Conservation (phyloP, 106 monocot species). For the Acorus calamus region DNA sequence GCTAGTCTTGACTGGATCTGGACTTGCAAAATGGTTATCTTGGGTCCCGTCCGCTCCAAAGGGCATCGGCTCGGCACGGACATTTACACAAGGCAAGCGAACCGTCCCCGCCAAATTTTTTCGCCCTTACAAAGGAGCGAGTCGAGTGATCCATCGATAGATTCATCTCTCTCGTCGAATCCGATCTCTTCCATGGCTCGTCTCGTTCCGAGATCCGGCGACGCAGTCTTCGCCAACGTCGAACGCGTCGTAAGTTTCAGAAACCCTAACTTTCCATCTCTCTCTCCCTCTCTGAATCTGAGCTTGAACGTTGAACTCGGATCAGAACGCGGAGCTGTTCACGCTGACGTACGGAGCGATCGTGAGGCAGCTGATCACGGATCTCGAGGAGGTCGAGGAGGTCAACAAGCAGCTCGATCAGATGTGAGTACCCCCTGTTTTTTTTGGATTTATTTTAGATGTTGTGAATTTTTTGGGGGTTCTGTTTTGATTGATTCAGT, state of each 20-base stretch:
- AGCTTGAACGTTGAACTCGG: neutral
- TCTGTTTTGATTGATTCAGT: neutral
- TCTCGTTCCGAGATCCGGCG: constrained; percentile 59
- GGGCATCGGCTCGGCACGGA: too few species aligned
- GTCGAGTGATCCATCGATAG: too few species aligned
- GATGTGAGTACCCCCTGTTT: constrained; percentile 35
- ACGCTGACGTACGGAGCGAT: constrained; percentile 96
- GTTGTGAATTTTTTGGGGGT: too few species aligned
- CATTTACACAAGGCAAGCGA: too few species aligned
- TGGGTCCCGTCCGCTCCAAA: too few species aligned
- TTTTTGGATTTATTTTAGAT: too few species aligned
- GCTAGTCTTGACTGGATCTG: too few species aligned
- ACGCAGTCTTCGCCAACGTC: constrained; percentile 82
- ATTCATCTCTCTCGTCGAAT: too few species aligned
- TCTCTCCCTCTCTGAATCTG: neutral
- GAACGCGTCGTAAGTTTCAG: constrained; percentile 69
- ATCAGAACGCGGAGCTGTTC: constrained; percentile 97
- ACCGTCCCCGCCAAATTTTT: too few species aligned
- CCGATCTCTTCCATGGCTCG: constrained; percentile 41
- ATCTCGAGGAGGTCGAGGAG: constrained; percentile 98
- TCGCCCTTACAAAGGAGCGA: too few species aligned
- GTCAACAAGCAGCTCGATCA: constrained; percentile 99
- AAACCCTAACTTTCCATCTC: neutral
- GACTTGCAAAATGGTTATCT: too few species aligned
- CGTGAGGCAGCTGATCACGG: constrained; percentile 91